These are phyloP conservation scores for Globisporangium perplexum DNA, from an alignment of 352 stramenopile genomes.

Conservation along the genomic window DNA sequence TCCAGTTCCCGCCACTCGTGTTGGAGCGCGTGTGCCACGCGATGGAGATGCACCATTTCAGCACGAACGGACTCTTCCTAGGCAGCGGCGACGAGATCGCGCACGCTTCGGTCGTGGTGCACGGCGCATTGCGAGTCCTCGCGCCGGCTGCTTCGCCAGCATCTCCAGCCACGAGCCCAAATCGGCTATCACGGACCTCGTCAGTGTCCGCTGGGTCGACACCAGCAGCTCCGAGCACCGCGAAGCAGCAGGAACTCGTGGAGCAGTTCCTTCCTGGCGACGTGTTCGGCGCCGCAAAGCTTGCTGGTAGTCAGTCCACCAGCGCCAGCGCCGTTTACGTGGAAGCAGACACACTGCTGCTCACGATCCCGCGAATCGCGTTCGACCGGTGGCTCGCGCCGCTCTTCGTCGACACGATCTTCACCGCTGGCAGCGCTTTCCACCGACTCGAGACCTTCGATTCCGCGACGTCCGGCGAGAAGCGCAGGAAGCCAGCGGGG, in stretches of 20 bases:
- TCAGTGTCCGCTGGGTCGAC: background rate
- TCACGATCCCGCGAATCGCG: constrained; percentile 23
- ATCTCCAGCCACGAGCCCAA: background rate
- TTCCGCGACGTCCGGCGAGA: background rate
- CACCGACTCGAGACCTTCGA: constrained; percentile 11
- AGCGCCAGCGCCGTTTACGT: constrained; percentile 15
- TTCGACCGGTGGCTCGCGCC: constrained; percentile 45
- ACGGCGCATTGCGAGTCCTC: constrained; percentile 17
- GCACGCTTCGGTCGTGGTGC: constrained; percentile 28
- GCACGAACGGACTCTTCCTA: constrained; percentile 11
- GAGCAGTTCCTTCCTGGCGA: constrained; percentile 29
- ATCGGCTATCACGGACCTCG: background rate
- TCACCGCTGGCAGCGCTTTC: constrained; percentile 35
- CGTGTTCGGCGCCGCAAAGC: constrained; percentile 26
- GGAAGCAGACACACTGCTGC: constrained; percentile 28
- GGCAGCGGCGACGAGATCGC: constrained; percentile 19
- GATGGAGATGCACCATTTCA: constrained; percentile 31
- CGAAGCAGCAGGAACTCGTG: background rate
- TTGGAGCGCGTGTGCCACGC: constrained; percentile 42
- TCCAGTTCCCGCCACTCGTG: constrained; percentile 51
- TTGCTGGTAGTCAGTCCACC: constrained; percentile 7
- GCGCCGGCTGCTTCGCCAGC: background rate
- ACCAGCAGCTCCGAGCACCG: background rate
- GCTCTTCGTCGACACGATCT: constrained; percentile 23
- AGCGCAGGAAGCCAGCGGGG: background rate